Evolutionary conservation across 352 stramenopile genomes (phyloP), one percentile per base, ranked within the genome.

Genomic region (Globisporangium iwayamae): DNA sequence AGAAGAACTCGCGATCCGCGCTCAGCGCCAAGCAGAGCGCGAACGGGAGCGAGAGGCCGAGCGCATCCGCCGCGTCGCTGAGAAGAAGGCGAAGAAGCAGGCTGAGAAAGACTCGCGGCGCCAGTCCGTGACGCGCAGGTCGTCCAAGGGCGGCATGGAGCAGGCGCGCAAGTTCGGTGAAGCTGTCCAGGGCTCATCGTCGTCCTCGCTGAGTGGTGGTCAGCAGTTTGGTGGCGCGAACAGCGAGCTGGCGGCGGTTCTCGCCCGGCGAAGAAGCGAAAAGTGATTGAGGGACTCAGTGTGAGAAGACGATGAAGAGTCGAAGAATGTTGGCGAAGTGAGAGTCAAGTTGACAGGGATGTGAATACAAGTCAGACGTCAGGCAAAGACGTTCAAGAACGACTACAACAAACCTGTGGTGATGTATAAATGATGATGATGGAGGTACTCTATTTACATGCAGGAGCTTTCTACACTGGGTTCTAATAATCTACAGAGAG

Each of bases 71-170:
- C 87, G 87, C 22, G 85, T 96, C 1, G 85, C 85, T 0, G 85
- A 94, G 54, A 91, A 91, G 62, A 96, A 96, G 63, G 79, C 87
- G n/a, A 93, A 93, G 55, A 96, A 96, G 55, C 82, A 84, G 52
- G 76, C 81, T 0, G 87, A 94, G 51, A 84, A 85, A 45, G 85
- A 95, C 14, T 70, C 83, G 16, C 78, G 78, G 1, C 84, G 80
- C 13, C 67, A 85, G 34, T 71, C 75, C 11, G 56, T 9, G 20
- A 60, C 59, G 45, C 79, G 65, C 8, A 80, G 74, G 43, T 81
- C 76, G 4, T 73, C 73, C 1, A 90, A 88, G 57, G 65, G 65
- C 16, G 73, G 67, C 2, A 78, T 86, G 70, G 79, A 90, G 16
- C 78, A 85, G 14, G 81, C 69, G 6, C 78, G 87, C 30, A 90